Base-by-base conservation (phyloP, 805 yeast species). In the Jamesozyma rosinii region DNA sequence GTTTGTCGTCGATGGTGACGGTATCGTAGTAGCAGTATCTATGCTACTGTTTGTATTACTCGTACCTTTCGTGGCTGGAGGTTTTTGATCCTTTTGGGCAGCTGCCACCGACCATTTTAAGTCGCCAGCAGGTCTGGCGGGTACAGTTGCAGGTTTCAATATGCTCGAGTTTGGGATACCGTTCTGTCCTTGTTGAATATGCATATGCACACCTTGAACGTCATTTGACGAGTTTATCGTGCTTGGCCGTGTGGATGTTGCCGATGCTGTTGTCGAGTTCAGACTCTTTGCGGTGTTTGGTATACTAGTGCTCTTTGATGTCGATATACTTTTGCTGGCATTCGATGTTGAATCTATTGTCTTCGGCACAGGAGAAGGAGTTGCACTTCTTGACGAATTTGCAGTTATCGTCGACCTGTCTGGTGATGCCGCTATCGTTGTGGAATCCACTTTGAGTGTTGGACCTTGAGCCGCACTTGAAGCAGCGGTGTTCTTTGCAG, bases 51-150 rank as follows among this genome's bases (percentile, higher is more conserved):
- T 34, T 19, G 37, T 15, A 18, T 3, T 34, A 18, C 24, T 48
- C 33, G 36, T 33, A 13, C 31, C 38, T 18, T 38, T 38, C 17
- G 39, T 26, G 4, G 45, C 45, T 1, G 40, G 19, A 4, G 35
- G 35, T 19, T 55, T 54, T 36, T 53, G 53, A 17, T 54, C 58
- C 35, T 50, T 57, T 35, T 59, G 59, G 5, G 74, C 74, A 4
- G 77, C 79, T 4, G 78, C 78, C 2, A 71, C 69, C 1, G 80
- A 69, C 79, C 79, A 75, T 53, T 74, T 74, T 44, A 72, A 56
- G 37, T 72, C 76, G 13, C 77, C 76, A 4, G 68, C 71, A 1
- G 79, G 78, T 50, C 71, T 74, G 2, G 70, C 59, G 1, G 80
- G 79, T 1, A 76, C 62, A 2, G 74, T 62, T 2, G 79, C 79